Base-by-base conservation (phyloP, 2,329 filamentous ascomycete genomes). In the Ophiognomonia clavigignenti-juglandacearum region DNA sequence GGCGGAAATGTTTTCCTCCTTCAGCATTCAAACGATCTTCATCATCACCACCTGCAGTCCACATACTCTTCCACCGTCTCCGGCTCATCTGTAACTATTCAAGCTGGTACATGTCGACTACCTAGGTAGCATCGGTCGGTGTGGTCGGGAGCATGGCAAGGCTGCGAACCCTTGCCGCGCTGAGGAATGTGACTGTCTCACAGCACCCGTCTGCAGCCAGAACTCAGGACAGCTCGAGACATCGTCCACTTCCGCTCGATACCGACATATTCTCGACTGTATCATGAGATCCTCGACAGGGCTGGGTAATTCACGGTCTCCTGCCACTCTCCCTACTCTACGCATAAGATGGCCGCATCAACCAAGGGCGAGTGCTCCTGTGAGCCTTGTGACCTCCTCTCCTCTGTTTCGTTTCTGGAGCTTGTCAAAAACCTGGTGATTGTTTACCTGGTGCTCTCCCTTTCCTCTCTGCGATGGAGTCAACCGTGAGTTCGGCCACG, bases 131-230 rank as follows among this genome's bases (percentile, higher is more conserved):
- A 7, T 29, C 13, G 26, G 26, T 29, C 26, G 26, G 26, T 29
- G 26, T 29, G 7, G 26, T 29, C 26, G n/a, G n/a, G n/a, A n/a
- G n/a, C n/a, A n/a, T n/a, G n/a, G n/a, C n/a, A n/a, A n/a, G n/a
- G n/a, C 3, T n/a, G 14, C 31, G 18, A 10, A n/a, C 31, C 31
- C 14, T 40, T 19, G 40, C 48, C 48, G 26, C 24, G 14, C 45
- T 39, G n/a, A 29, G 49, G 49, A 51, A 51, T 51, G 49, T 34
- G 16, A 8, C 16, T 45, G 49, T 51, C 49, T 51, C 45, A 43
- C 45, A 9, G 32, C 32, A 20, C 18, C 19, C 42, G 23, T 6
- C 16, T 36, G 27, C 31, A 31, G 18, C 11, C 18, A 27, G 14
- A 29, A 34, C n/a, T n/a, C n/a, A n/a, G n/a, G n/a, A 23, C 8